Conservation (phyloP, 1,284 basidiomycete genomes). For the Anthracocystis setariae region DNA sequence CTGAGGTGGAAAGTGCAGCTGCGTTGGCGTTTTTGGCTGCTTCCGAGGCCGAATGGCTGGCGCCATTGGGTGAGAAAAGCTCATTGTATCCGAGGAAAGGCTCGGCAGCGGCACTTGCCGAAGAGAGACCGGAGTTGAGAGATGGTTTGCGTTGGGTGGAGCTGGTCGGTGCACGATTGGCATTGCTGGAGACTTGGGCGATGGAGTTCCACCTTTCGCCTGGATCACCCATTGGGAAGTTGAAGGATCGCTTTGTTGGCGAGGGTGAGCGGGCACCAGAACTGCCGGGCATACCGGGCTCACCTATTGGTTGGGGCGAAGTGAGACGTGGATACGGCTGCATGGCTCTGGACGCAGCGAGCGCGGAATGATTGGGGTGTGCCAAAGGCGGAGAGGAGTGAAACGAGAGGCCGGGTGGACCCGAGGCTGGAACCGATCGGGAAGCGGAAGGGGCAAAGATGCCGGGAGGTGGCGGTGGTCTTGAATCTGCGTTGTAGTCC, state of each 20-base stretch:
- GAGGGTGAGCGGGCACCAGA: conserved; percentile 52
- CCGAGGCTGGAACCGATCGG: conserved; percentile 3
- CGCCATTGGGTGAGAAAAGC: conserved; percentile 43
- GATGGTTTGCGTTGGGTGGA: conserved; percentile 41
- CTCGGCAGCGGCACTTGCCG: conserved; percentile 26
- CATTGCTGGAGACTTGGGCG: conserved; percentile 28
- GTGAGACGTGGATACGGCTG: conserved; percentile 52
- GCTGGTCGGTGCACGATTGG: conserved; percentile 7
- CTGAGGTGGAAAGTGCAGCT: conserved; percentile 42
- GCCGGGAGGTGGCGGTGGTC: conserved; percentile 15
- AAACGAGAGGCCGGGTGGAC: conserved; percentile 16
- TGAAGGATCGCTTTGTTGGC: conserved; percentile 52
- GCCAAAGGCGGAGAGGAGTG: conserved; percentile 28
- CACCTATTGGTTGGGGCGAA: conserved; percentile 48
- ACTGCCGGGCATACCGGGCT: conserved; percentile 3
- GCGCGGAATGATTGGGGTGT: conserved; percentile 18
- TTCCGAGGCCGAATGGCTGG: conserved; percentile 30
- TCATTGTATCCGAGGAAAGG: conserved; percentile 60
- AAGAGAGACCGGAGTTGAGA: conserved; percentile 22
- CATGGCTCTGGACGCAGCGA: conserved; percentile 50
- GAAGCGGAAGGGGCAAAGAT: conserved; percentile 20
- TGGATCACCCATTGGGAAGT: conserved; percentile 51
- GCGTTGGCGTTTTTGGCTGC: conserved; percentile 27
- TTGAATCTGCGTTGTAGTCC: conserved; percentile 15
- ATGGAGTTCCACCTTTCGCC: conserved; percentile 60